Evolutionary conservation across 495 filamentous ascomycete genomes (phyloP), one percentile per base, ranked within the genome.

Genomic region (Aspergillus campestris): DNA sequence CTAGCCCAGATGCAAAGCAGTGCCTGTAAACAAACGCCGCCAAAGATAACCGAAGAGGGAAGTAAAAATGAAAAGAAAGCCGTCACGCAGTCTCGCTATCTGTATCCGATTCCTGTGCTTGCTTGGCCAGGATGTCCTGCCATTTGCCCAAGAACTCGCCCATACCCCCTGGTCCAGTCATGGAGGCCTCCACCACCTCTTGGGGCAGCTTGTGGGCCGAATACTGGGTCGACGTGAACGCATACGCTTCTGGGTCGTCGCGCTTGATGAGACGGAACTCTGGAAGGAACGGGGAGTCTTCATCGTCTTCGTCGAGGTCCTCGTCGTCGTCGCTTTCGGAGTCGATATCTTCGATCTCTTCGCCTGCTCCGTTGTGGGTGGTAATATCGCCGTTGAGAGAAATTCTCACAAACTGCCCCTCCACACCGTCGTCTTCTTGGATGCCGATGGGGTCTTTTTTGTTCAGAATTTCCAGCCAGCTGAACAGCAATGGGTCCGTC

Each of bases 161-260:
- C 74, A 97, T 79, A 2, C 92, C 92, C 8, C 71, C 72, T 9
- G 60, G 56, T 5, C 68, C 69, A 1, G 78, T 78, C 40, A 83
- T 58, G 38, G 86, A 84, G 2, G 92, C 92, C 57, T 98, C 89
- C 13, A 97, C 92, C 14, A 99, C 85, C 42, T 99, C 92, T 61
- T 79, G 86, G 6, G 92, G 92, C 50, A 99, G 60, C 65, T 99
- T 99, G 59, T 95, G 91, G 30, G 92, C 90, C 50, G 88, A 94
- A 59, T 94, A 97, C 62, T 91, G 86, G 11, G 87, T 77, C 8
- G 87, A 85, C 33, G 69, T 80, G 61, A 96, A 94, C 30, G 78
- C 79, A 56, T 89, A 95, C 0, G 87, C 87, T 50, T 91, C 84
- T 8, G 88, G 88, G 53, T 95, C 89, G 53, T 89, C 81, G 49